Evolutionary conservation across 345 rosid species (phyloP), one percentile per base, ranked within the genome.

Genomic region (Toxicodendron radicans): DNA sequence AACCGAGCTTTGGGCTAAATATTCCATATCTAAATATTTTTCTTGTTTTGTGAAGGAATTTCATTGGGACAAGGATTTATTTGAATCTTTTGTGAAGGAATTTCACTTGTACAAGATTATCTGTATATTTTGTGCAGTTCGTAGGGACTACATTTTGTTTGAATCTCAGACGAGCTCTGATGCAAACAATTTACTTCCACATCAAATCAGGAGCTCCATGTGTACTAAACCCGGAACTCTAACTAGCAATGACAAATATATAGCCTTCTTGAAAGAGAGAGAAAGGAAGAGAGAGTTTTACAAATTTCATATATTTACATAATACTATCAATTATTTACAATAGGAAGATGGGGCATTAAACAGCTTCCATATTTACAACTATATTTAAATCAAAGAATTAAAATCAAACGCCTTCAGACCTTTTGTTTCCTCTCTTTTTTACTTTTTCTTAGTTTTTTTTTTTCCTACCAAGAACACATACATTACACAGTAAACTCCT

Each of bases 321-420:
- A 71, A 66, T 46, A 58, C 5, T 20, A 11, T 2, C 60, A 72
- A 38, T 14, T 75, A 52, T 75, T 73, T 68, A 75, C 79, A 78
- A 10, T 5, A 35, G 52, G 0, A 38, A 16, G 14, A 63, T 18
- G 54, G 69, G 46, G 20, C 65, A 57, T 30, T 33, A 56, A 62
- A 16, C 38, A 18, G 68, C 20, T 57, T 77, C 54, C 64, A 58
- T 27, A 71, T 58, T 57, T 71, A 79, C 68, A 79, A 60, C 20
- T 49, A 69, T 65, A 75, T 80, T 51, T 76, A 79, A 84, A 79
- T n/a, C 17, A 81, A 84, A 72, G 83, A 84, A 81, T 81, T 68
- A 56, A 56, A 71, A 57, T 64, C 73, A 60, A 70, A 23, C 12
- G 20, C 16, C 16, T 38, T 17, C 52, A 12, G 38, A 48, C 51